Base-by-base conservation (phyloP, 805 yeast genomes). In the Ascoidea asiatica region DNA sequence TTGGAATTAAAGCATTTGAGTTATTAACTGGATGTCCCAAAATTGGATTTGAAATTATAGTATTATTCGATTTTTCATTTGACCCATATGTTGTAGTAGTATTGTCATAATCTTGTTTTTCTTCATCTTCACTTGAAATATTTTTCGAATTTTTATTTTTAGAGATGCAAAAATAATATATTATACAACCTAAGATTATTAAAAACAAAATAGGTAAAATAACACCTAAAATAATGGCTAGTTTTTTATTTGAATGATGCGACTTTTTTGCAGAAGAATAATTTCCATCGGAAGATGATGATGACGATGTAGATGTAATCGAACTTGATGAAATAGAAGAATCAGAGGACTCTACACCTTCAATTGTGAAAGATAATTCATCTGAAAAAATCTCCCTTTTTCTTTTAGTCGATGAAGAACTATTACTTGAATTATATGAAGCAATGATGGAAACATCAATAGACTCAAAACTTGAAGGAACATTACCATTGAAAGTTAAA, bases 191-290 rank as follows among this genome's bases (percentile, higher is more conserved):
- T 0, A 75, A 70, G 2, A 77, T 51, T 6, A 78, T 53, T 0
- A 83, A 53, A 1, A 71, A 70, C 3, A 75, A 62, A 0, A 72
- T 56, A 1, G 95, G 95, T 41, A 92, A 70, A 1, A 81, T 85
- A n/a, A 84, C 89, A 45, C 96, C 97, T 48, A 89, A 72, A 1
- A 89, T 95, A 56, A 90, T 83, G 0, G 95, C 95, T n/a, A 85
- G 66, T 51, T 73, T 80, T 43, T 65, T 68, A 39, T 61, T 62
- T 36, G 57, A 44, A 44, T 48, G 43, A 42, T 52, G 43, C 15
- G 56, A 44, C 20, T 50, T 41, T 17, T 52, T 40, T n/a, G n/a
- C n/a, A n/a, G n/a, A n/a, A n/a, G n/a, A n/a, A n/a, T n/a, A n/a
- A n/a, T n/a, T n/a, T n/a, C n/a, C n/a, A n/a, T n/a, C n/a, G 13